Base-by-base conservation (phyloP, 441 rosid species). In the Euphorbia celastroides region DNA sequence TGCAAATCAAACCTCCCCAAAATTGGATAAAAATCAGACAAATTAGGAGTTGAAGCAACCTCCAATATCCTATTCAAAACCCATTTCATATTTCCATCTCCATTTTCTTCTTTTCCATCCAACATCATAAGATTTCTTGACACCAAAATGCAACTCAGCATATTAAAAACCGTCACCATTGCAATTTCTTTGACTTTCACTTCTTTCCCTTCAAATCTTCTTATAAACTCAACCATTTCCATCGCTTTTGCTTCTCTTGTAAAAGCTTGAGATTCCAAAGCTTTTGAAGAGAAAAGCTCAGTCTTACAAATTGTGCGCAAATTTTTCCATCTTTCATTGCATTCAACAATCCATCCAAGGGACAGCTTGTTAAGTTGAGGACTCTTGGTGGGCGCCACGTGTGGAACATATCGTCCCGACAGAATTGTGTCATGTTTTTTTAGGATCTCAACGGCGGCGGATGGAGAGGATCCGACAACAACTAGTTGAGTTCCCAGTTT, bases 11-110 rank as follows among this genome's bases (percentile, higher is more conserved):
- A 50, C 20, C 70, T 44, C 7, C 77, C 67, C 25, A 81, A 60
- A 8, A 77, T 38, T 0, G 83, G 85, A 68, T 72, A 79, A 26
- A 67, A 58, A 38, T 79, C 85, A 5, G 81, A 79, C 2, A 81
- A 66, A 59, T 81, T 81, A 26, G 78, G 78, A 22, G 74, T 67
- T 20, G 69, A 56, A 60, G 70, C 73, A 60, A 77, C 30, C 62
- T 70, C 67, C 46, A 69, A 58, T 25, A 75, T 72, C 12, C 72
- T 68, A 16, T 69, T 61, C 17, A 79, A 48, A n/a, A 74, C 58
- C 8, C 27, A 56, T 51, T 62, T 68, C 67, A 77, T 57, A 36
- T 69, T 74, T 34, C 70, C 75, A 50, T 58, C 67, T 23, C 44
- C 67, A 41, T 62, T 65, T 63, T 72, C 72, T 63, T 72, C 72